phyloP scores from a whole-genome alignment of 2,329 filamentous ascomycete genomes.

The Cladosporium oxysporum region DNA sequence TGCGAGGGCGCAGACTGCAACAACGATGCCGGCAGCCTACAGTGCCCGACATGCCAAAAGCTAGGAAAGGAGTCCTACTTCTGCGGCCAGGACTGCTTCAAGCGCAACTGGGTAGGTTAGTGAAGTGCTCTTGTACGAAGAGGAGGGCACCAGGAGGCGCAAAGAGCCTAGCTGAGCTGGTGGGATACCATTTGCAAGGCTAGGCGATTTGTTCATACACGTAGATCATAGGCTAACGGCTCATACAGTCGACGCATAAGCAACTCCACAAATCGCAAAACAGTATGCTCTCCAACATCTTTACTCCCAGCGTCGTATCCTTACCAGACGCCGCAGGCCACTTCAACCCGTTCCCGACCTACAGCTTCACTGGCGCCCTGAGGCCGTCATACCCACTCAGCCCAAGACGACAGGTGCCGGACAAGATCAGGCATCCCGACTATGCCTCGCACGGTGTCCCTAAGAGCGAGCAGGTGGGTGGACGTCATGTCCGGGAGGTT shows the following conservation, averaged over 20 bases:
- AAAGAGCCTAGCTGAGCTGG: neutral
- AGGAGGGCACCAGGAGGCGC: constrained; percentile 7
- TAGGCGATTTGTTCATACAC: neutral
- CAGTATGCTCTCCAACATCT: constrained; percentile 67
- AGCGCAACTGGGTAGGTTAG: constrained; percentile 85
- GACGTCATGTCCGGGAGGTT: neutral
- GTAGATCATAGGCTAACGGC: constrained; percentile 27
- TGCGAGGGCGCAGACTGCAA: constrained; percentile 82
- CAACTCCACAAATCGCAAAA: constrained; percentile 77
- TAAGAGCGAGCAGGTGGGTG: constrained; percentile 59
- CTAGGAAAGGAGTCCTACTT: constrained; percentile 89
- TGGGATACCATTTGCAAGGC: neutral
- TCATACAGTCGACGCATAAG: constrained; percentile 75
- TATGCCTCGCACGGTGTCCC: constrained; percentile 81
- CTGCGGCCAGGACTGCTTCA: constrained; percentile 98
- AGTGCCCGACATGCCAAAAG: constrained; percentile 95
- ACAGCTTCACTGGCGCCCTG: constrained; percentile 73
- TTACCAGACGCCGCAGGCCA: constrained; percentile 82
- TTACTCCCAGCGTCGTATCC: constrained; percentile 82
- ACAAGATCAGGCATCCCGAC: constrained; percentile 77
- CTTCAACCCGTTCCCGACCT: constrained; percentile 88
- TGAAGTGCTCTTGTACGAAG: constrained; percentile 21
- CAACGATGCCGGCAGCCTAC: constrained; percentile 80
- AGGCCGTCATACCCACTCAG: constrained; percentile 72
- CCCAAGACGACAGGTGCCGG: constrained; percentile 67